Evolutionary conservation across 257 asterid genomes (phyloP).

Genomic region (Solanum peruvianum): DNA sequence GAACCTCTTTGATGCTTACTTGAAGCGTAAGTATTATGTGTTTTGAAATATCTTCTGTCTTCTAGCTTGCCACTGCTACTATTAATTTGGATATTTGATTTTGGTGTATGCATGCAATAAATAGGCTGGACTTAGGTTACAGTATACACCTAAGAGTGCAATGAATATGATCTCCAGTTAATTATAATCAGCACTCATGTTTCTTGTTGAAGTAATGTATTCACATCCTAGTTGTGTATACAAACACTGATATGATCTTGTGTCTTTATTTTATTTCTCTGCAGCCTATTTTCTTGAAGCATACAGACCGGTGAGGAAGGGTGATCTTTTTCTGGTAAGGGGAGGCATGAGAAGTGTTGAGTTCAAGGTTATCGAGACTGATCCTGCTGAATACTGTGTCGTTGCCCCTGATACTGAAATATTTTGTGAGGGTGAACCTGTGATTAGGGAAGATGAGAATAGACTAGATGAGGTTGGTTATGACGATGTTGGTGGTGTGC

Average conservation of each 20-base stretch:
- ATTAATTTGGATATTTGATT: neutral
- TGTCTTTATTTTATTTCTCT: neutral
- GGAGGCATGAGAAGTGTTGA: slow-evolving; percentile 89
- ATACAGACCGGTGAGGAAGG: slow-evolving; percentile 73
- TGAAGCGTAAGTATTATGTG: slow-evolving; percentile 39
- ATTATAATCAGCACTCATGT: neutral
- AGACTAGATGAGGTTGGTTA: slow-evolving; percentile 74
- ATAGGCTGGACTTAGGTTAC: neutral
- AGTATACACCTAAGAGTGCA: neutral
- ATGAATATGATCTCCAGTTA: neutral
- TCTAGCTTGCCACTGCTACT: neutral
- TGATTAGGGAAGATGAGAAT: slow-evolving; percentile 68
- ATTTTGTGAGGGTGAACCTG: slow-evolving; percentile 80
- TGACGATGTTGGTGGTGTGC: slow-evolving; percentile 92
- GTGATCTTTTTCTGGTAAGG: slow-evolving; percentile 70
- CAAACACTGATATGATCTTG: neutral
- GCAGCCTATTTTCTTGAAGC: slow-evolving; percentile 81
- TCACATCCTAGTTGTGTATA: neutral
- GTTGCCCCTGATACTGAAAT: slow-evolving; percentile 89
- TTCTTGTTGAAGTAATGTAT: neutral
- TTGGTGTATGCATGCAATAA: neutral
- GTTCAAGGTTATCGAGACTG: slow-evolving; percentile 70
- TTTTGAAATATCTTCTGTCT: neutral
- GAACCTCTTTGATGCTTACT: slow-evolving; percentile 47
- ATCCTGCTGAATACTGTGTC: slow-evolving; percentile 71